Evolutionary conservation across 352 stramenopile genomes (phyloP), one percentile per base, ranked within the genome.

Genomic region (Lagenidium giganteum): DNA sequence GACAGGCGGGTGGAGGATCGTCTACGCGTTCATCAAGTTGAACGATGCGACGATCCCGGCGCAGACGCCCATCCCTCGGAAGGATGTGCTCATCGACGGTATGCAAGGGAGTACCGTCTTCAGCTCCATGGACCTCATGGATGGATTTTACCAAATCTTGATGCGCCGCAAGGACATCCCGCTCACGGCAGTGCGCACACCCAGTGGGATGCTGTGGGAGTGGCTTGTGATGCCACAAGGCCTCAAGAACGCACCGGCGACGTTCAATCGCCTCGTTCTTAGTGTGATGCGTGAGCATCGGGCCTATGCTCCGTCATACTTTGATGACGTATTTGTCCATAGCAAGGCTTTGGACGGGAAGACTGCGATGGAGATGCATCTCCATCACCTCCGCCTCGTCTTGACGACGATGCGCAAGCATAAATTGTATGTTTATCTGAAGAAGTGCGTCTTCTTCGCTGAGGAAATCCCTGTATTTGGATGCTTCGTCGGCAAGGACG

Each of bases 271-370:
- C 27, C 27, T 41, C 23, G 50, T 63, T 4, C 38, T 42, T 3
- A 29, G 49, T 33, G 30, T 59, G 25, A 39, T 67, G n/a, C 17
- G 51, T 1, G 23, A 23, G 13, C 18, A 52, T n/a, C 42, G 39
- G 24, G 47, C 23, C 0, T 54, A 50, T 32, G 35, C 49, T 37
- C 47, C 27, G 8, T 47, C 29, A 21, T 67, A 67, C 25, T 63
- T 64, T 22, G 53, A 67, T 36, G 58, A 67, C 29, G 33, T 67
- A 13, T 67, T 52, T 44, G 25, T 64, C 27, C 58, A 55, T 23
- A 56, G 39, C 31, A 22, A 41, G n/a, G n/a, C n/a, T 21, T 42
- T 29, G 22, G 25, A 42, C 16, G 46, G n/a, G 4, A 48, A 39
- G 33, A 39, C 36, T 16, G 38, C 55, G 5, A 14, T 57, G 33